Evolutionary conservation across 1,284 basidiomycete genomes (phyloP).

Genomic region (Amylostereum areolatum): DNA sequence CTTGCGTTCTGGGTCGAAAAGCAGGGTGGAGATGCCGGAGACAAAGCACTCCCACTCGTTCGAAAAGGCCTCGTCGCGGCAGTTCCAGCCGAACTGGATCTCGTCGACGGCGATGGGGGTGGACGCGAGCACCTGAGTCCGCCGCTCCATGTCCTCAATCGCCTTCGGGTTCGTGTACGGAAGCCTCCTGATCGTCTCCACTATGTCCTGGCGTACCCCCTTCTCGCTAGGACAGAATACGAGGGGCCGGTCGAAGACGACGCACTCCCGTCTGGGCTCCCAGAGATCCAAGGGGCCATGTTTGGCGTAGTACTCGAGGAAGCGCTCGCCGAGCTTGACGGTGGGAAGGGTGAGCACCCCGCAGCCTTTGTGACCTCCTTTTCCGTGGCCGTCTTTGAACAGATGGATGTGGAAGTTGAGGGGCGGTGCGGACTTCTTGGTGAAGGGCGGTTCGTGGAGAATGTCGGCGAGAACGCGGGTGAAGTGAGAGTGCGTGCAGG

Average conservation of each 20-base stretch:
- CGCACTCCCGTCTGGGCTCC: too few relatives aligned
- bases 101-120: constrained; percentile 24
- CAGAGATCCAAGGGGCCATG: too few relatives aligned
- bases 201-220: constrained; percentile 17
- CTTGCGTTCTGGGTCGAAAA: constrained; percentile 39
- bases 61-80: constrained; percentile 47
- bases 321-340: neutral
- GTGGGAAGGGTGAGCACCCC: neutral
- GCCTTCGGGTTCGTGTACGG: constrained; percentile 41
- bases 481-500: neutral
- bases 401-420: neutral
- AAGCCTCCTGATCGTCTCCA: constrained; percentile 33
- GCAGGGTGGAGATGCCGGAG: constrained; percentile 18
- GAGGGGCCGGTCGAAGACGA: neutral
- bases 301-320: neutral
- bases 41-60: constrained; percentile 39
- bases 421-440: neutral
- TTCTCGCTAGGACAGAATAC: neutral
- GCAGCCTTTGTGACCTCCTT: neutral
- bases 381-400: neutral
- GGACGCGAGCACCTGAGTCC: constrained; percentile 20
- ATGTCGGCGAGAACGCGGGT: neutral
- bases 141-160: constrained; percentile 21
- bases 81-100: constrained; percentile 50
- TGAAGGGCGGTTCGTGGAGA: neutral